Percentiles rank a stretch among this genome's conserved stretches.
phyloP scores from a whole-genome alignment of 257 asterid genomes.

The Agastache rugosa region DNA sequence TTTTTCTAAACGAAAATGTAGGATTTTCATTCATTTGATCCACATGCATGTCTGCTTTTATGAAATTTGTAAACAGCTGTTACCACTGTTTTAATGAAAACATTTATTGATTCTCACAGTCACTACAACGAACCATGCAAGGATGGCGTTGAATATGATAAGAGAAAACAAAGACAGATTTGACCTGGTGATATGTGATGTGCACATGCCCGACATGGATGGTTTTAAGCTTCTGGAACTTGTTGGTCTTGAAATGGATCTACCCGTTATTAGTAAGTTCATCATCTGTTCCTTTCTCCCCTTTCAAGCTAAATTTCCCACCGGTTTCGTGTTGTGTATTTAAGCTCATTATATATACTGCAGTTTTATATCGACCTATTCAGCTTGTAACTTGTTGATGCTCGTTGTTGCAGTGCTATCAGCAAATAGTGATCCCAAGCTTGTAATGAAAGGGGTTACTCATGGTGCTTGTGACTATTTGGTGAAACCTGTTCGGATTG shows the following conservation, averaged over 20 bases:
- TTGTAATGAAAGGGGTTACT: conserved; percentile 80
- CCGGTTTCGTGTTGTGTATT: background rate
- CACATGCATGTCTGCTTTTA: background rate
- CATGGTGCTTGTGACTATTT: conserved; percentile 95
- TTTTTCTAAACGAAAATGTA: background rate
- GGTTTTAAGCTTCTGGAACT: conserved; percentile 89
- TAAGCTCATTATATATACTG: background rate
- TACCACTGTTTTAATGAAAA: conserved; percentile 26
- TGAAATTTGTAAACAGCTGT: background rate
- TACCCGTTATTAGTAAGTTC: conserved; percentile 86
- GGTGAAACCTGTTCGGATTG: conserved; percentile 81
- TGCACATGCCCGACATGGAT: conserved; percentile 95
- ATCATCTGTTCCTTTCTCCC: conserved; percentile 19
- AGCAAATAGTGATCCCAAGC: conserved; percentile 68
- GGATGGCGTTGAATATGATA: conserved; percentile 69
- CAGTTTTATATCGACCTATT: background rate
- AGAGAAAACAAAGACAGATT: conserved; percentile 72
- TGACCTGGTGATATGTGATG: conserved; percentile 85
- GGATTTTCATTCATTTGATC: background rate
- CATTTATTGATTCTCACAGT: conserved; percentile 47
- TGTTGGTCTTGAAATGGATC: conserved; percentile 87
- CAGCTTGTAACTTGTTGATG: conserved; percentile 22
- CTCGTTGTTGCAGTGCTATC: conserved; percentile 72
- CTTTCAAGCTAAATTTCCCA: background rate
- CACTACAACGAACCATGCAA: conserved; percentile 69